Conservation (phyloP, 306 rosid species). For the Rosa rugosa region DNA sequence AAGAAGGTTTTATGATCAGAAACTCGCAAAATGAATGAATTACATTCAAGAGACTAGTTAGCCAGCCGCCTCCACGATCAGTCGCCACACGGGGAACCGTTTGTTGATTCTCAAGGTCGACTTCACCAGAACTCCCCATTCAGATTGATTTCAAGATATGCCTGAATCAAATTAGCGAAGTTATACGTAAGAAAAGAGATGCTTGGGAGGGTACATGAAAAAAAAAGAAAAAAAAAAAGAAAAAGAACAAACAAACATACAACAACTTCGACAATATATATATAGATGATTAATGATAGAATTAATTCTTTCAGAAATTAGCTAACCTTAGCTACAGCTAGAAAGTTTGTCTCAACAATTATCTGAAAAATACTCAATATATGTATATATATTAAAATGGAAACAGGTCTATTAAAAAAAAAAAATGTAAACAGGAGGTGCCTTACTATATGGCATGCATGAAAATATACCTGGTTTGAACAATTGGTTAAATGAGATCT, state of each 20-base stretch:
- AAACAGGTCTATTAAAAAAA: no score
- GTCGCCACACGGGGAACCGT: neutral
- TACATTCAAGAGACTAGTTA: neutral
- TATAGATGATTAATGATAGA: neutral
- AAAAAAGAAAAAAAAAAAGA: no score
- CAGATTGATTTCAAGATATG: neutral
- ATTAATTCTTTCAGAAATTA: neutral
- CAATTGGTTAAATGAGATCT: no score
- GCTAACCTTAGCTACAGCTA: no score
- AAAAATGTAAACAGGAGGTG: no score
- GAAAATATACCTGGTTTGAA: no score
- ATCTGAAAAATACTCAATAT: no score
- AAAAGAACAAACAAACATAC: no score
- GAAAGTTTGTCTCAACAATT: no score
- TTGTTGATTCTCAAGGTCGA: constrained; percentile 5
- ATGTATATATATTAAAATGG: no score
- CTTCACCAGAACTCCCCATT: neutral
- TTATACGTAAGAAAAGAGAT: neutral
- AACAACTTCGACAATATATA: neutral
- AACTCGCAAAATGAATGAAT: neutral
- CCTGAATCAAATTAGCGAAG: neutral
- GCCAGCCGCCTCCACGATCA: neutral
- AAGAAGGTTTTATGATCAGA: neutral
- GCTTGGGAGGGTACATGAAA: no score
- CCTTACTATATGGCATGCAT: no score